A percentile compares a stretch with the other conserved stretches of the same genome.
Evolutionary conservation across 2,329 filamentous ascomycete species (phyloP).

Genomic region (Penicillium sp.): DNA sequence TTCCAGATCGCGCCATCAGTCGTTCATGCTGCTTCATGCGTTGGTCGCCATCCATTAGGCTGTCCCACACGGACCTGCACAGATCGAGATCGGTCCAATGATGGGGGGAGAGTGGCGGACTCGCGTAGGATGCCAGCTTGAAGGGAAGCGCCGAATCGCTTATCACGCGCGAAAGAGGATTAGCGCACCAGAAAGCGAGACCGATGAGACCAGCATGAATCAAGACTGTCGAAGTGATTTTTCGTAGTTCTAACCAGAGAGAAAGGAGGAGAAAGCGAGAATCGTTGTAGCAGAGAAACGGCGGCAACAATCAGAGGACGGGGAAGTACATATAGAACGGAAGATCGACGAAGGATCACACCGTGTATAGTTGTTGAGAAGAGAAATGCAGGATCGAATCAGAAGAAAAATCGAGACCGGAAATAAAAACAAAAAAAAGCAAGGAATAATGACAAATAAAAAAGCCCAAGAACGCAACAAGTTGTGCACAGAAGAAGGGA

Average conservation of each 20-base stretch:
- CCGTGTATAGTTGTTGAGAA: not conserved
- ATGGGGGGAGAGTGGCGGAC: slow-evolving; percentile 59
- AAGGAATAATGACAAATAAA: not conserved
- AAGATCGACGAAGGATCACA: not conserved
- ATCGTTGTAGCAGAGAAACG: no score
- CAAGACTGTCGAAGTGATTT: no score
- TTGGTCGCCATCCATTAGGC: slow-evolving; percentile 71
- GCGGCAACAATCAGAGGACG: no score
- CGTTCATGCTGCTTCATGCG: slow-evolving; percentile 70
- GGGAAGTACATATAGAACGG: not conserved
- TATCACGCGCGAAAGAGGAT: no score
- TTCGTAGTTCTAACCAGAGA: no score
- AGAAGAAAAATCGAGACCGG: not conserved
- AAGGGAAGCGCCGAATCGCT: slow-evolving; percentile 22
- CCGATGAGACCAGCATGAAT: no score
- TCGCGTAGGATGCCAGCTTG: slow-evolving; percentile 62
- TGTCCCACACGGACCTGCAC: slow-evolving; percentile 49
- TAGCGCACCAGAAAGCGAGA: no score
- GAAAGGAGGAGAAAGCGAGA: no score
- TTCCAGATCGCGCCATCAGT: slow-evolving; percentile 47
- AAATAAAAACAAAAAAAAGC: slow-evolving; percentile 1
- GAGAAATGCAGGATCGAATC: not conserved
- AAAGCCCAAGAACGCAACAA: no score
- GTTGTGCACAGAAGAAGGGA: no score
- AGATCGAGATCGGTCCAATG: slow-evolving; percentile 55